Base-by-base conservation (phyloP, 2,329 filamentous ascomycete species). In the Hirsutella rhossiliensis region DNA sequence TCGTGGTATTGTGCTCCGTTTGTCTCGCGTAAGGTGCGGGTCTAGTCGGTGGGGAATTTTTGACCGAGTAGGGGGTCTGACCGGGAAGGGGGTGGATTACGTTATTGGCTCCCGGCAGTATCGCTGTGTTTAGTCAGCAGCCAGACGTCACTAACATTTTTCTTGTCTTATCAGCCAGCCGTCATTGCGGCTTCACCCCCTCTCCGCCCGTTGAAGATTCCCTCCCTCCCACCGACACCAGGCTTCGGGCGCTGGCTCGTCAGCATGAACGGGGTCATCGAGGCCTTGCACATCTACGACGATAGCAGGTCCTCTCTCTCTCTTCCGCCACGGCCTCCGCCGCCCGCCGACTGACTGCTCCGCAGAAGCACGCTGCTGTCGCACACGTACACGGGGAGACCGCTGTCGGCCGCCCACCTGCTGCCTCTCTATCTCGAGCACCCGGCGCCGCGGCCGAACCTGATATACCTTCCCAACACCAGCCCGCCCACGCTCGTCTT, bases 221-320 rank as follows among this genome's bases (percentile, higher is more conserved):
- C 3, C 34, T 17, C 18, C 34, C 40, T n/a, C 3, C n/a, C 20
- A 40, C 49, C 52, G 48, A 50, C 57, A 45, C 50, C 38, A 47
- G 42, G 43, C 47, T 27, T 47, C 51, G 53, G 57, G 55, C 52
- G 57, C 53, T 49, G 52, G 53, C 23, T 50, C 48, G 49, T 59
- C 62, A 80, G 65, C 62, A 90, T 89, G 84, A 86, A 77, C 69
- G 80, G 87, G 68, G 80, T 85, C 60, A 85, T 98, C 60, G 90
- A 97, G 72, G 92, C 90, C 61, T 74, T 98, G 58, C 90, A 97
- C 71, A 88, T 98, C 62, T 96, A 85, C 65, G 89, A 97, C 76
- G 89, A 96, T 71, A 80, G 89, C 67, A 87, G 89, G 89, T 94
- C 69, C 58, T 75, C 42, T 20, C 17, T 42, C 36, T 27, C 32